These are phyloP conservation scores for Trichosporon asahii DNA, from an alignment of 1,284 basidiomycete species.

Conservation along the genomic window DNA sequence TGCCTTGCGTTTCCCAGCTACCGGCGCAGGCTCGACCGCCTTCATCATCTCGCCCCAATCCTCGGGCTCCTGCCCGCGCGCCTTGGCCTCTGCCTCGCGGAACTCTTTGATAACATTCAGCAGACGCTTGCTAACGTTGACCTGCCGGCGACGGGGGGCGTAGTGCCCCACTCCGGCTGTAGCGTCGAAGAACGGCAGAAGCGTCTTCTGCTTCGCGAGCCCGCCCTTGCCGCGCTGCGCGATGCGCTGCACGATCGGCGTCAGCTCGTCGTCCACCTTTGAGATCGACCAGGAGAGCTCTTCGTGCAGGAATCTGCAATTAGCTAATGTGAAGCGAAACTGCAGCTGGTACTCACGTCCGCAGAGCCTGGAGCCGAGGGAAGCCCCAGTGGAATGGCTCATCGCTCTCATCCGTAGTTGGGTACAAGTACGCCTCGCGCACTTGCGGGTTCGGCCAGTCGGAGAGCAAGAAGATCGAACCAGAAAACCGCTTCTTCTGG, in stretches of 20 bases:
- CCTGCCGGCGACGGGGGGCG: constrained; percentile 70
- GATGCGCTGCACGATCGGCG: constrained; percentile 91
- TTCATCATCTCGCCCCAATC: constrained; percentile 48
- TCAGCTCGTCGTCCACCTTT: constrained; percentile 87
- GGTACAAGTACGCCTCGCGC: constrained; percentile 86
- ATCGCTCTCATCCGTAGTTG: constrained; percentile 81
- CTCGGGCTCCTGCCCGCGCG: constrained; percentile 29
- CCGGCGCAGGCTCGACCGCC: constrained; percentile 37
- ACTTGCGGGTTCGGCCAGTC: constrained; percentile 90
- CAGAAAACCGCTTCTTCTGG: constrained; percentile 85
- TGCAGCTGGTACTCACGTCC: constrained; percentile 61
- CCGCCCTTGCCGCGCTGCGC: constrained; percentile 67
- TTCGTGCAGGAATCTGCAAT: constrained; percentile 68
- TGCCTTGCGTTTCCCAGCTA: constrained; percentile 39
- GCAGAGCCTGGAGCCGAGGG: constrained; percentile 86
- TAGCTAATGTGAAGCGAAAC: too few relatives aligned
- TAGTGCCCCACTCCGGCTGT: constrained; percentile 55
- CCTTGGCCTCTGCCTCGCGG: constrained; percentile 57
- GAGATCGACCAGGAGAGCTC: constrained; percentile 80
- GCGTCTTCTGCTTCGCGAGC: constrained; percentile 59
- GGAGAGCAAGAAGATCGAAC: constrained; percentile 65
- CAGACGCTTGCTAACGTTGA: constrained; percentile 77
- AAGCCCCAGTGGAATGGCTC: constrained; percentile 97
- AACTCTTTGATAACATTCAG: constrained; percentile 86
- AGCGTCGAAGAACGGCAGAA: constrained; percentile 58